These are phyloP conservation scores for Jamesozyma spencerorum DNA, from an alignment of 805 yeast genomes.

Conservation along the genomic window DNA sequence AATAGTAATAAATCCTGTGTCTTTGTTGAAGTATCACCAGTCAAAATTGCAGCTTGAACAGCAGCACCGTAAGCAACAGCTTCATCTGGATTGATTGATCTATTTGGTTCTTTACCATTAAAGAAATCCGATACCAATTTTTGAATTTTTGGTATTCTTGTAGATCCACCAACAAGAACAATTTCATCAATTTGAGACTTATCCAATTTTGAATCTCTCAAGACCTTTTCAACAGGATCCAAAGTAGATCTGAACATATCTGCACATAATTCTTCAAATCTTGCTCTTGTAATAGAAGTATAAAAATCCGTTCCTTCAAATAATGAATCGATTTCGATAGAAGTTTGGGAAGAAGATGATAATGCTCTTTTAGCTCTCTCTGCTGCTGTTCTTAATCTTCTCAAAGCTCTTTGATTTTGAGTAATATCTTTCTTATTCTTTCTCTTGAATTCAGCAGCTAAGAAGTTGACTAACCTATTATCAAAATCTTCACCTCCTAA, in stretches of 20 bases:
- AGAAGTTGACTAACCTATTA: slow-evolving; percentile 82
- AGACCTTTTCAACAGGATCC: slow-evolving; percentile 90
- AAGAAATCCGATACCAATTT: slow-evolving; percentile 90
- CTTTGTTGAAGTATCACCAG: slow-evolving; percentile 92
- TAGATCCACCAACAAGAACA: slow-evolving; percentile 93
- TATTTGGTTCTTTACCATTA: slow-evolving; percentile 94
- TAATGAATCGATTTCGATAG: slow-evolving; percentile 87
- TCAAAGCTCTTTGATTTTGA: slow-evolving; percentile 82
- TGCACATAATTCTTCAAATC: slow-evolving; percentile 92
- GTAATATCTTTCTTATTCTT: slow-evolving; percentile 87
- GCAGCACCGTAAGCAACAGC: slow-evolving; percentile 99
- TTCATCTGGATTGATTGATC: slow-evolving; percentile 94
- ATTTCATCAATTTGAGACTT: slow-evolving; percentile 83
- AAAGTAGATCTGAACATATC: slow-evolving; percentile 86
- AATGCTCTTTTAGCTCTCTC: slow-evolving; percentile 95
- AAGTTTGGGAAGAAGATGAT: slow-evolving; percentile 92
- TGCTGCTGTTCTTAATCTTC: slow-evolving; percentile 95
- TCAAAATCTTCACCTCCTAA: slow-evolving; percentile 90
- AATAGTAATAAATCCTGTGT: slow-evolving; percentile 87
- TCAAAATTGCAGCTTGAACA: slow-evolving; percentile 90
- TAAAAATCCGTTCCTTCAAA: slow-evolving; percentile 92
- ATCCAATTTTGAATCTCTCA: slow-evolving; percentile 80
- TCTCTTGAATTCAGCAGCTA: slow-evolving; percentile 87
- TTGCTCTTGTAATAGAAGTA: slow-evolving; percentile 91
- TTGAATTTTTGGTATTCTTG: slow-evolving; percentile 94